These are phyloP conservation scores for Chimonanthus salicifolius DNA, from an alignment of 164 flowering plant species.

Conservation along the genomic window DNA sequence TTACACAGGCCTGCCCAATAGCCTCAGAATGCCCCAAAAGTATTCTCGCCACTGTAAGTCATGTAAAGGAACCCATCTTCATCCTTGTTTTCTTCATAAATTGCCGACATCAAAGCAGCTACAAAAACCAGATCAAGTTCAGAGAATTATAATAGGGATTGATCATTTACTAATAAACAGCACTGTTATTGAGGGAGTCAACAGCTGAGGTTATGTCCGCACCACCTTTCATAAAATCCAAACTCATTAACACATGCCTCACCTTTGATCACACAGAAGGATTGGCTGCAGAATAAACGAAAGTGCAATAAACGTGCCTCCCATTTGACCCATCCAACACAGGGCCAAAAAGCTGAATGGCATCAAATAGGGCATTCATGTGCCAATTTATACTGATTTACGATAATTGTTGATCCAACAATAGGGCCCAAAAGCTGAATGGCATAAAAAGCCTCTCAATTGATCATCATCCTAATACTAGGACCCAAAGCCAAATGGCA, in stretches of 20 bases:
- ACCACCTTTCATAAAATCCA: not conserved
- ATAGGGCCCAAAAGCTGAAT: too few relatives aligned
- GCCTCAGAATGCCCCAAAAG: slow-evolving; percentile 42
- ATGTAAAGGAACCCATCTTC: slow-evolving; percentile 89
- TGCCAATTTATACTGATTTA: too few relatives aligned
- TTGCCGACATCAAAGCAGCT: slow-evolving; percentile 89
- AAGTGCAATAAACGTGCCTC: not conserved
- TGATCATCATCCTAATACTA: too few relatives aligned
- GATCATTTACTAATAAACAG: not conserved
- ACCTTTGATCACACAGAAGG: not conserved
- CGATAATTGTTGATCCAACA: too few relatives aligned
- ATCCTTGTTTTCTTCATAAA: slow-evolving; percentile 81
- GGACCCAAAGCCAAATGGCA: too few relatives aligned
- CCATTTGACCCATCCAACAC: too few relatives aligned
- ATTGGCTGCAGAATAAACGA: not conserved
- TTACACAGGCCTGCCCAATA: not conserved
- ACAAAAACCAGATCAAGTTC: slow-evolving; percentile 11
- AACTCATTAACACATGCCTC: not conserved
- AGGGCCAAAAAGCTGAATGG: too few relatives aligned
- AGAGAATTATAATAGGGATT: not conserved
- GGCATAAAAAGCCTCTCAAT: too few relatives aligned
- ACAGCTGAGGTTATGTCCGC: not conserved
- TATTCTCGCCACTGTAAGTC: slow-evolving; percentile 94
- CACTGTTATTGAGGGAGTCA: not conserved
- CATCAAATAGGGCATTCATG: too few relatives aligned